Evolutionary conservation across 352 stramenopile genomes (phyloP).

Genomic region (Pythium pyrilobum): DNA sequence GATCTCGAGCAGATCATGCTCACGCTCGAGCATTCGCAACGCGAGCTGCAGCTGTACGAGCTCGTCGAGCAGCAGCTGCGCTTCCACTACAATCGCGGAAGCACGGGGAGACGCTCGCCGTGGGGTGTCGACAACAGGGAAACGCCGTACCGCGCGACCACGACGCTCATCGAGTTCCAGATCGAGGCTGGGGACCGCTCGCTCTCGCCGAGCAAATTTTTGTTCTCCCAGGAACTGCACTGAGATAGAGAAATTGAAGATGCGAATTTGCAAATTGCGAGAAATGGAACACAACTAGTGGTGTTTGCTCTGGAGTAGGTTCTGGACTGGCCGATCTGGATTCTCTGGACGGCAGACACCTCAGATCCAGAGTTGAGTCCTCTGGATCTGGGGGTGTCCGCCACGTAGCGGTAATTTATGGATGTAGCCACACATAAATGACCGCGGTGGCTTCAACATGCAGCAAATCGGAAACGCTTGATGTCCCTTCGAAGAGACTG

Average conservation of each 20-base stretch:
- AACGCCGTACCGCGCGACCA: slow-evolving; percentile 26
- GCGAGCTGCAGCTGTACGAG: slow-evolving; percentile 53
- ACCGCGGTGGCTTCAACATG: too few relatives aligned
- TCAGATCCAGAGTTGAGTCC: too few relatives aligned
- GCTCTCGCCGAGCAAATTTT: slow-evolving; percentile 24
- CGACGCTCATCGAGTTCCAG: slow-evolving; percentile 46
- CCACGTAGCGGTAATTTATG: too few relatives aligned
- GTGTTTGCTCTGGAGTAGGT: too few relatives aligned
- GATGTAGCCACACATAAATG: too few relatives aligned
- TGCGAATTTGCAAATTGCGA: background rate
- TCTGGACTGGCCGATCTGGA: too few relatives aligned
- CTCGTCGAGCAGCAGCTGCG: slow-evolving; percentile 31
- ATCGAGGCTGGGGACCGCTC: slow-evolving; percentile 51
- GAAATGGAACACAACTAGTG: background rate
- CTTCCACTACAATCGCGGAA: slow-evolving; percentile 3
- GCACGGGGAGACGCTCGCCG: slow-evolving; percentile 10
- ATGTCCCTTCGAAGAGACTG: too few relatives aligned
- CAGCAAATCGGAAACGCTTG: too few relatives aligned
- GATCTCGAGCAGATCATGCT: slow-evolving; percentile 51
- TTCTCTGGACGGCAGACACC: too few relatives aligned
- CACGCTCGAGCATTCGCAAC: slow-evolving; percentile 33
- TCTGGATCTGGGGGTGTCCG: too few relatives aligned
- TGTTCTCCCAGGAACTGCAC: slow-evolving; percentile 9
- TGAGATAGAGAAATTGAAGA: background rate
- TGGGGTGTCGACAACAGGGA: slow-evolving; percentile 2